Conservation (phyloP, 1,139 yeast species). For the Pneumocystis oryctolagi region DNA sequence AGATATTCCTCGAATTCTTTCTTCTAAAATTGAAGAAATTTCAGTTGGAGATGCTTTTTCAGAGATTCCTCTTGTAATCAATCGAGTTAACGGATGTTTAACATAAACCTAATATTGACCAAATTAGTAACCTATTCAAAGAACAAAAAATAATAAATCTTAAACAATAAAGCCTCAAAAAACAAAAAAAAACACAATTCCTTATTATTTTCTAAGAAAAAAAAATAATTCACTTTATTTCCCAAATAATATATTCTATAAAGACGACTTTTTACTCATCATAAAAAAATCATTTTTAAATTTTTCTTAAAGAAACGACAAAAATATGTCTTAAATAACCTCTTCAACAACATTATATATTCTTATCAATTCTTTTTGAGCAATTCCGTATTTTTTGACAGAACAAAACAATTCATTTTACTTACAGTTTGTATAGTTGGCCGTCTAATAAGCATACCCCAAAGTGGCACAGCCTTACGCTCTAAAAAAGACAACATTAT, state of each 20-base stretch:
- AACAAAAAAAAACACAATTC: too few relatives aligned
- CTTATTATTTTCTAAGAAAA: background rate
- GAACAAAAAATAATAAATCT: background rate
- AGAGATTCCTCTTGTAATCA: conserved; percentile 32
- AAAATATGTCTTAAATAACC: background rate
- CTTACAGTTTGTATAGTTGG: background rate
- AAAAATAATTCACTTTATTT: too few relatives aligned
- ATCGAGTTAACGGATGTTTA: background rate
- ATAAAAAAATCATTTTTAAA: too few relatives aligned
- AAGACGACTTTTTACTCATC: too few relatives aligned
- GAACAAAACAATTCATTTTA: background rate
- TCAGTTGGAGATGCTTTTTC: conserved; percentile 99
- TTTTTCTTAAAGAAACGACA: too few relatives aligned
- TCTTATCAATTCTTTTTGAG: background rate
- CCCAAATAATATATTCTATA: too few relatives aligned
- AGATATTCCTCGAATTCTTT: conserved; percentile 97
- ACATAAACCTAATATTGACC: background rate
- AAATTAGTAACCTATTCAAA: background rate
- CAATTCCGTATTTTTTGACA: background rate
- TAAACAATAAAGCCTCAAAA: background rate
- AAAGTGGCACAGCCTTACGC: background rate
- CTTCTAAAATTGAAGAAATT: conserved; percentile 97
- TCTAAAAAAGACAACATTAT: background rate
- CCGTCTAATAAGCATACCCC: background rate
- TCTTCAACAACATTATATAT: background rate